Evolutionary conservation across 2,329 filamentous ascomycete genomes (phyloP), one percentile per base, ranked within the genome.

Genomic region (Exophiala viscosa): DNA sequence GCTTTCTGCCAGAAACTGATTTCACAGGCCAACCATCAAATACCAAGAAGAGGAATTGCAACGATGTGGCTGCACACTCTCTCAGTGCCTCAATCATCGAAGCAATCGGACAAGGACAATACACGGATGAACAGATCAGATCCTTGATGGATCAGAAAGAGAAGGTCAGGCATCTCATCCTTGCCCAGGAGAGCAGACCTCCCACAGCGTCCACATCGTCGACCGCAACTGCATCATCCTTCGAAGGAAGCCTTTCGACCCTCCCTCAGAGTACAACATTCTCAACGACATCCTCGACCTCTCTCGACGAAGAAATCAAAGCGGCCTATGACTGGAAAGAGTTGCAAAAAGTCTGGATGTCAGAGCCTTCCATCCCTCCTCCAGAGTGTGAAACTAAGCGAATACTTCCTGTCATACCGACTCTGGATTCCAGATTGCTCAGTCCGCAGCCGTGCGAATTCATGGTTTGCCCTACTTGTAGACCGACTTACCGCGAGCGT

Each of bases 391-490:
- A 32, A 34, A 15, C 33, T 6, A 50, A 40, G 28, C 43, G 20
- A 40, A 8, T 33, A 2, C 8, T 35, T 28, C 18, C 9, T 36
- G 18, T 20, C 23, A 8, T 14, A 31, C 42, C 34, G 7, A 15
- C 41, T 42, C 34, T 17, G 23, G 33, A 48, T 7, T 7, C 44
- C 5, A 41, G 17, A 14, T 20, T 39, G 7, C 49, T 34, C 8
- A 13, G 28, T 5, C 15, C 40, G 8, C 56, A 64, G n/a, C 50
- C 28, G 28, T 81, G 78, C 62, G 64, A 58, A n/a, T 72, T 72
- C 59, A 69, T 70, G 45, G 71, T 72, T 45, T 81, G 78, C 55
- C 74, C 75, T 31, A 65, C 61, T n/a, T 81, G 78, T 58, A 72
- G 77, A 28, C 74, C 75, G 2, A 74, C 73, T 57, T 75, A 72